These are phyloP conservation scores for Coemansia sp. DNA, from an alignment of 192 early-diverging fungal genomes.

Conservation along the genomic window DNA sequence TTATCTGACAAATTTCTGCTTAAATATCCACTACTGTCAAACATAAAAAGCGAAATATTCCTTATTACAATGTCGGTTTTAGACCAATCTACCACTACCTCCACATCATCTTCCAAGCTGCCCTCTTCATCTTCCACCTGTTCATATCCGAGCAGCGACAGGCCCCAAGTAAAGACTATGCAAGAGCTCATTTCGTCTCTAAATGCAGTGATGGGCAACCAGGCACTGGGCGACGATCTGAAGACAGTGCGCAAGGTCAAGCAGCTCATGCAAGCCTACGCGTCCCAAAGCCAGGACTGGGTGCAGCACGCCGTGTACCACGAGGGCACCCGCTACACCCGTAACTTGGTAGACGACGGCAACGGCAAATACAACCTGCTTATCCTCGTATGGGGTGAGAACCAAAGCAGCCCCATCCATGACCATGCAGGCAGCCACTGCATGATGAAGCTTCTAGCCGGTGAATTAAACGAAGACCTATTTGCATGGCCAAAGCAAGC, in stretches of 20 bases:
- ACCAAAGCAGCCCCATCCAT: constrained; percentile 78
- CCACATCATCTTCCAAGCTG: constrained; percentile 3
- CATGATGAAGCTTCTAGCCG: constrained; percentile 87
- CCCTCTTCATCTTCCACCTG: too few species aligned
- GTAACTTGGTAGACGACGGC: constrained; percentile 85
- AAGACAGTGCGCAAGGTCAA: constrained; percentile 27
- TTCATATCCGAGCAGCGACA: background rate
- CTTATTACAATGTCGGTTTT: background rate
- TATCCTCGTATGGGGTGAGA: constrained; percentile 80
- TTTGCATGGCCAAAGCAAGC: constrained; percentile 67
- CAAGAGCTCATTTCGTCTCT: constrained; percentile 36
- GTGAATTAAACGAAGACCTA: constrained; percentile 71
- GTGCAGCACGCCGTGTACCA: constrained; percentile 71
- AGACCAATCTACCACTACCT: background rate
- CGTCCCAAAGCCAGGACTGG: constrained; percentile 71
- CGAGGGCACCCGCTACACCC: constrained; percentile 69
- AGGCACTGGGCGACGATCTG: constrained; percentile 31
- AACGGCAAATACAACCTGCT: constrained; percentile 93
- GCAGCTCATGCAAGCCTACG: constrained; percentile 65
- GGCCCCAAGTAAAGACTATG: constrained; percentile 23
- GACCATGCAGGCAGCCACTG: constrained; percentile 89
- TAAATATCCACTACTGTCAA: background rate
- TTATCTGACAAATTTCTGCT: background rate
- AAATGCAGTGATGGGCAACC: constrained; percentile 37
- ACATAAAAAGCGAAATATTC: background rate